Percentiles rank a stretch among this genome's conserved stretches.
phyloP scores from a whole-genome alignment of 1,139 yeast species.

The Nakaseomyces uthaithaninus region DNA sequence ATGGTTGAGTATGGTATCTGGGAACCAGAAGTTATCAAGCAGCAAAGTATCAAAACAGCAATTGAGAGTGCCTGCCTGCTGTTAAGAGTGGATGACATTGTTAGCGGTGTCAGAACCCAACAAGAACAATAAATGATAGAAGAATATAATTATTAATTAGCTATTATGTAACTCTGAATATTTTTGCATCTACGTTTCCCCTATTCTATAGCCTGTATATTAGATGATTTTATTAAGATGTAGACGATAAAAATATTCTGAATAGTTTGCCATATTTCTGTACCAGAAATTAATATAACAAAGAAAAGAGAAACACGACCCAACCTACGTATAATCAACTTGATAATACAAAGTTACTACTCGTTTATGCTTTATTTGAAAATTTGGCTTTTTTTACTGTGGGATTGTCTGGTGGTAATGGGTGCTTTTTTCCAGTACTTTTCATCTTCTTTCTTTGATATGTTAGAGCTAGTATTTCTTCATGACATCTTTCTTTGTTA shows the following conservation, averaged over 20 bases:
- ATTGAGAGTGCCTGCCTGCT: slow-evolving; percentile 93
- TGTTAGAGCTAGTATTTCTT: slow-evolving; percentile 49
- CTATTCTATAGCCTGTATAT: slow-evolving; percentile 2
- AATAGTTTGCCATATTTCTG: too few species aligned
- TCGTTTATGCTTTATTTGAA: too few species aligned
- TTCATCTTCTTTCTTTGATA: slow-evolving; percentile 13
- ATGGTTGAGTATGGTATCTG: slow-evolving; percentile 94
- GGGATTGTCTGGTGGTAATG: too few species aligned
- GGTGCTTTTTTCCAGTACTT: not conserved
- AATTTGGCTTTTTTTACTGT: too few species aligned
- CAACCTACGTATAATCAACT: too few species aligned
- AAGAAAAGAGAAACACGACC: too few species aligned
- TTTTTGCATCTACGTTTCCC: slow-evolving; percentile 1
- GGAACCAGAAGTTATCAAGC: slow-evolving; percentile 98
- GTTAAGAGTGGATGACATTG: slow-evolving; percentile 94
- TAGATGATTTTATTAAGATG: not conserved
- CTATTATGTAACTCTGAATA: not conserved
- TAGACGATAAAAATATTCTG: too few species aligned
- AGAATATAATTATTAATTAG: not conserved
- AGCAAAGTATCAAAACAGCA: slow-evolving; percentile 93
- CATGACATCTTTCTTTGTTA: slow-evolving; percentile 50
- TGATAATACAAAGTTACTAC: too few species aligned
- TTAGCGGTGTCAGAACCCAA: slow-evolving; percentile 76
- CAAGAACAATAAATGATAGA: slow-evolving; percentile 18
- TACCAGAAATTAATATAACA: too few species aligned